Base-by-base conservation (phyloP, 2,329 filamentous ascomycete genomes). In the Lecanicillium sp. region DNA sequence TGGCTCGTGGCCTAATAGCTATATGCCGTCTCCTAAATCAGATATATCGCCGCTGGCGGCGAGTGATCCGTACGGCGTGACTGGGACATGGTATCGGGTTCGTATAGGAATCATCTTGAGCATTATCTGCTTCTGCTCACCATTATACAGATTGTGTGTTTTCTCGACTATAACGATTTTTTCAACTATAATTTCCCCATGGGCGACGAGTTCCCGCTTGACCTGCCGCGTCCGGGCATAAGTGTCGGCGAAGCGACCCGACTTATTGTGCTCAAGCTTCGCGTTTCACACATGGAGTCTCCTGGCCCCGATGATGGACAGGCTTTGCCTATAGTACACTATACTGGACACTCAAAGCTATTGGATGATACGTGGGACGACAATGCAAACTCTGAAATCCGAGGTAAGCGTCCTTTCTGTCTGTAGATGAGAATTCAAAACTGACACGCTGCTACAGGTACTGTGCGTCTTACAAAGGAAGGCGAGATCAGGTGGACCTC, bases 401-500 rank as follows among this genome's bases (percentile, higher is more conserved):
- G 70, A 64, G 83, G 80, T 78, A 63, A 54, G 61, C 60, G 41
- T 42, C 15, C 19, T n/a, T 12, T 11, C 13, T 20, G 14, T 18
- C 34, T 9, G 34, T 45, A 36, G 46, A 43, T 50, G 53, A 43
- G 52, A 37, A 37, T 22, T 35, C 31, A 40, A 47, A 33, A 46
- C 37, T 29, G 33, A 46, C 54, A 53, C 40, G 28, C 40, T 45
- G 50, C 46, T 3, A 52, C 52, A 73, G 78, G 83, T 3, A 70
- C 62, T 1, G 83, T 84, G 1, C 66, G 79, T 9, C 60, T 81
- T 46, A 88, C 83, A 0, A 67, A 68, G 9, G 71, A 85, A 45
- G 82, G 83, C 9, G 82, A 87, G 45, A 77, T 89, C 4, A 66
- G 80, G 31, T 89, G 85, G 85, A 85, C 80, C 2, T 80, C 76